Conservation (phyloP, 345 rosid species). For the Conringia planisiliqua region DNA sequence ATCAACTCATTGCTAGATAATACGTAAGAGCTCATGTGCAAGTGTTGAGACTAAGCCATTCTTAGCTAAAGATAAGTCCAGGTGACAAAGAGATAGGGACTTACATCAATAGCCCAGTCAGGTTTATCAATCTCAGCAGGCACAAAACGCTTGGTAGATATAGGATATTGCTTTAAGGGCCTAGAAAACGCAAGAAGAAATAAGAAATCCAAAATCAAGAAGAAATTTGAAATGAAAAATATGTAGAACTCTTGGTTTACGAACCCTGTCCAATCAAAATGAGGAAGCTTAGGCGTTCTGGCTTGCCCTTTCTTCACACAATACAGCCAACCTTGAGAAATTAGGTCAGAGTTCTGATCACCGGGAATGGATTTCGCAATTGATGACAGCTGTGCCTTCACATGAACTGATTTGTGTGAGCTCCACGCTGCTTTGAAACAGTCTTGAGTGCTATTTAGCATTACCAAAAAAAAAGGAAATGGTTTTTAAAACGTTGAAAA, state of each 20-base stretch:
- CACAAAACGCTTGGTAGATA: constrained; percentile 55
- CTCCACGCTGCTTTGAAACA: constrained; percentile 96
- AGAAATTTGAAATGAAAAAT: not conserved
- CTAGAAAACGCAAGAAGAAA: constrained; percentile 39
- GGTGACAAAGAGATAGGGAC: constrained; percentile 23
- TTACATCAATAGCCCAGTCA: constrained; percentile 94
- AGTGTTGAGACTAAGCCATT: not conserved
- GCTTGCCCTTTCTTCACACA: constrained; percentile 71
- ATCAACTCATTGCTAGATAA: not conserved
- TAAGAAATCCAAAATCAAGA: not conserved
- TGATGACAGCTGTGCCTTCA: constrained; percentile 60
- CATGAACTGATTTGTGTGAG: constrained; percentile 80
- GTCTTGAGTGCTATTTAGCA: constrained; percentile 66
- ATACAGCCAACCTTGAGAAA: constrained; percentile 70
- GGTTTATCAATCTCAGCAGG: constrained; percentile 71
- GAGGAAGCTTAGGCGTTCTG: constrained; percentile 64
- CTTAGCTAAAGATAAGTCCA: not conserved
- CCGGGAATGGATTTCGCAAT: constrained; percentile 40
- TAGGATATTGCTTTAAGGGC: constrained; percentile 72
- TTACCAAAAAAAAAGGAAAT: not conserved
- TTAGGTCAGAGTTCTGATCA: constrained; percentile 40
- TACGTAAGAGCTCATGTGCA: not conserved
- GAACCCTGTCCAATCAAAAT: constrained; percentile 96
- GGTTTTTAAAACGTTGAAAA: not conserved
- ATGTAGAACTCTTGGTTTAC: constrained; percentile 2